phyloP scores from a whole-genome alignment of 2,329 filamentous ascomycete species.

The Cercospora brassicicola region DNA sequence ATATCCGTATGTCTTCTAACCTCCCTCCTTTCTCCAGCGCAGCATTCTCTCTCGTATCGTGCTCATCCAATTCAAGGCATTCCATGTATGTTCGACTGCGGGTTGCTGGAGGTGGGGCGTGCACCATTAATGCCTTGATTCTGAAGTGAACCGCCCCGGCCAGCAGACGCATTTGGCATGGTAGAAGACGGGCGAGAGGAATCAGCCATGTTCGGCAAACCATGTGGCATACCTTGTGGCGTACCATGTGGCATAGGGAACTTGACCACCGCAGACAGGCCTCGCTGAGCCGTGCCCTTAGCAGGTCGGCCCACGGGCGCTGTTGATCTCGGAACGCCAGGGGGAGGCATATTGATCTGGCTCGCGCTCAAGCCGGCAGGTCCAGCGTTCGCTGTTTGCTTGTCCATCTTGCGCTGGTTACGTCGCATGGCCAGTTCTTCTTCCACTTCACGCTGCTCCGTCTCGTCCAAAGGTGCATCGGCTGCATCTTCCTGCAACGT shows the following conservation, averaged over 20 bases:
- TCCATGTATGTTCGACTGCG: background rate
- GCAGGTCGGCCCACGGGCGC: background rate
- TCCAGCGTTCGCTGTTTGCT: slow-evolving; percentile 64
- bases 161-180: background rate
- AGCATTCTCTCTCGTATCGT: background rate
- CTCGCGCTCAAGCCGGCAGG: slow-evolving; percentile 53
- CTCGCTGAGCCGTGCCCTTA: background rate
- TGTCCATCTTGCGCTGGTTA: slow-evolving; percentile 52
- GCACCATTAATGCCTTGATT: background rate
- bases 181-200: background rate
- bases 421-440: slow-evolving; percentile 48
- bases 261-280: background rate
- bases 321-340: background rate
- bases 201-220: background rate
- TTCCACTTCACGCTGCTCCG: slow-evolving; percentile 35
- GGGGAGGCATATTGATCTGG: slow-evolving; percentile 14
- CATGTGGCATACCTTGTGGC: background rate
- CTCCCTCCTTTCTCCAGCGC: background rate
- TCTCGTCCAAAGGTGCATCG: slow-evolving; percentile 36
- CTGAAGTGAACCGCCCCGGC: background rate
- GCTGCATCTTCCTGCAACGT: slow-evolving; percentile 37
- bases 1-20: background rate
- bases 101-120: background rate
- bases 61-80: background rate
- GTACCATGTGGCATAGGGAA: background rate